Base-by-base conservation (phyloP, 1,284 basidiomycete genomes). In the Puccinia triticina region DNA sequence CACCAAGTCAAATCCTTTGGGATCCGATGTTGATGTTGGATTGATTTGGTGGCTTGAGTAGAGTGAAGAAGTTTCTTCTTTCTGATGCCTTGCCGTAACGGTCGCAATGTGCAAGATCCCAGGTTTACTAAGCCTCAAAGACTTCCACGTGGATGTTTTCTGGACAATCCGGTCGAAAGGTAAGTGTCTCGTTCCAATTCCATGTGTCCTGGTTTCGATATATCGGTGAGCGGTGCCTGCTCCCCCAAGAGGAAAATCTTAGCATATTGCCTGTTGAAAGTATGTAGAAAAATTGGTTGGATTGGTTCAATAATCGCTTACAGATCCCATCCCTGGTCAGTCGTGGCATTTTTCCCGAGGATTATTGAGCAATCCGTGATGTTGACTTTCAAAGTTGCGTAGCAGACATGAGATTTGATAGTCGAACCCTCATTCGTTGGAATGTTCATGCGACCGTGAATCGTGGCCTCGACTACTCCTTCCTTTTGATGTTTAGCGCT, bases 71-170 rank as follows among this genome's bases (percentile, higher is more conserved):
- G 34, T 7, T 66, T 40, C 34, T 66, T 66, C 16, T 21, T 12
- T 66, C 34, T 40, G 59, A 37, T 34, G 23, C 18, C 23, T 2
- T 66, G 34, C 7, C 23, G 18, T n/a, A n/a, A n/a, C 1, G 61
- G 61, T 66, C 10, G 18, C 18, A 40, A 66, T 21, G 14, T 1
- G 29, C 32, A 12, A 61, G 32, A 59, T 11, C 21, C 32, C 1
- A 16, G 59, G 59, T 12, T 46, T 50, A 46, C 48, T 61, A 77
- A 43, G 64, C 34, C 32, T 78, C 77, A 50, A 64, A 78, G 40
- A 78, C 77, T 78, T 78, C 77, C 34, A 78, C 57, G 37, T 67
- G 64, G 50, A 78, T 66, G 53, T 50, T 78, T 50, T 78, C 77
- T n/a, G 77, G 77, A 55, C 77, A 78, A 55, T 78, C 77, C 32